Base-by-base conservation (phyloP, 495 filamentous ascomycete species). In the Penicillium salamii region DNA sequence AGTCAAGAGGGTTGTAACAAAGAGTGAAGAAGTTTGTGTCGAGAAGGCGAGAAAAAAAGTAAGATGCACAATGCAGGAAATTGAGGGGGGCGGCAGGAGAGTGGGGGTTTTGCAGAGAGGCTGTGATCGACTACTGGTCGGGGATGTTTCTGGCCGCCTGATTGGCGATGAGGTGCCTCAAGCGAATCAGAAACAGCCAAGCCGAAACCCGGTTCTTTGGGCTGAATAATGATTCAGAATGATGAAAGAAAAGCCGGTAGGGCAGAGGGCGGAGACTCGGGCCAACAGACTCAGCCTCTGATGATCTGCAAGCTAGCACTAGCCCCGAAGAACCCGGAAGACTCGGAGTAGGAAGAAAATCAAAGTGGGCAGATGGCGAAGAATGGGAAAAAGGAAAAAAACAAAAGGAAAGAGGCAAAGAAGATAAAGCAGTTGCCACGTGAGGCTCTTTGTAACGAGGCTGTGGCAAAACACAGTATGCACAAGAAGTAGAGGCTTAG, bases 81-180 rank as follows among this genome's bases (percentile, higher is more conserved):
- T 50, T 52, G 48, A 55, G 46, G 49, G 51, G 58, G 53, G 58
- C 47, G 54, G 58, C 54, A 61, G 52, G 43, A 23, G 50, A 55
- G 59, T 59, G 56, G 59, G 59, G 53, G 33, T 15, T n/a, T 18
- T 47, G 50, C 49, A 40, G 38, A 55, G 41, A 53, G 49, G 50
- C 52, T 42, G 48, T 53, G 59, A 57, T 62, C 50, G 53, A 59
- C 55, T 55, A 55, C 49, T 52, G 49, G 40, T 36, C 38, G 43
- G 42, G 24, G 35, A 50, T 46, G 46, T 19, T 36, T 23, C 46
- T 38, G 34, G 21, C 47, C 23, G 37, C 53, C 56, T 58, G 59
- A 59, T 63, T 60, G 56, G 53, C 21, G 48, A 46, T 23, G 19
- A 14, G 5, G 20, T 54, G 46, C 48, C 20, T 44, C 52, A 59